phyloP scores from a whole-genome alignment of 306 rosid genomes.

The Carpinus viminea region DNA sequence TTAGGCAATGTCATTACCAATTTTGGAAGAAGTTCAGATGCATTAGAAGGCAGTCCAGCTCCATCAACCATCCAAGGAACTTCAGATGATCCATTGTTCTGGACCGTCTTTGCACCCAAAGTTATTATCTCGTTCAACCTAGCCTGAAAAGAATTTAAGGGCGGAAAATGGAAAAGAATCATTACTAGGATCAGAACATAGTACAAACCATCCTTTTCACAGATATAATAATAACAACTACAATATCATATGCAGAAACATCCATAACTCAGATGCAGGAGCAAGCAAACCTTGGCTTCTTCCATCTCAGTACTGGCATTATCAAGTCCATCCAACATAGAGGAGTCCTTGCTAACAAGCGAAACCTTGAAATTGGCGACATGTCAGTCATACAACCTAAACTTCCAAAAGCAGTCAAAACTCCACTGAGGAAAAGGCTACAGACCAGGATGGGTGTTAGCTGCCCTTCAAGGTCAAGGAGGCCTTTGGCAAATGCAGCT shows the following conservation, averaged over 20 bases:
- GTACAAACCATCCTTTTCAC: constrained; percentile 6
- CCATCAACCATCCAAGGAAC: constrained; percentile 89
- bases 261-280: neutral
- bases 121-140: constrained; percentile 78
- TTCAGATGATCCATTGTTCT: constrained; percentile 48
- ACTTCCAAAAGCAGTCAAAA: constrained; percentile 25
- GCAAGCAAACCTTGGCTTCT: constrained; percentile 72
- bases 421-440: constrained; percentile 26
- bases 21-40: constrained; percentile 73
- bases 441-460: constrained; percentile 96
- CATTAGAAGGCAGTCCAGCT: constrained; percentile 81
- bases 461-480: constrained; percentile 96
- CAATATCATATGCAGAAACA: neutral
- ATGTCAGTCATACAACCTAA: constrained; percentile 38
- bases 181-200: constrained; percentile 17
- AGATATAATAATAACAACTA: neutral
- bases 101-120: constrained; percentile 41
- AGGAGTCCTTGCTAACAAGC: constrained; percentile 96
- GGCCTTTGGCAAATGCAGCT: constrained; percentile 99
- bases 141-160: constrained; percentile 53
- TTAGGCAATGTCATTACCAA: constrained; percentile 57
- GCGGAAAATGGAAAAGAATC: constrained; percentile 18
- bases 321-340: constrained; percentile 99
- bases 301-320: constrained; percentile 94
- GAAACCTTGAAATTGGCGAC: constrained; percentile 65